Base-by-base conservation (phyloP, 768 basidiomycete genomes). In the Agaricus blazei region DNA sequence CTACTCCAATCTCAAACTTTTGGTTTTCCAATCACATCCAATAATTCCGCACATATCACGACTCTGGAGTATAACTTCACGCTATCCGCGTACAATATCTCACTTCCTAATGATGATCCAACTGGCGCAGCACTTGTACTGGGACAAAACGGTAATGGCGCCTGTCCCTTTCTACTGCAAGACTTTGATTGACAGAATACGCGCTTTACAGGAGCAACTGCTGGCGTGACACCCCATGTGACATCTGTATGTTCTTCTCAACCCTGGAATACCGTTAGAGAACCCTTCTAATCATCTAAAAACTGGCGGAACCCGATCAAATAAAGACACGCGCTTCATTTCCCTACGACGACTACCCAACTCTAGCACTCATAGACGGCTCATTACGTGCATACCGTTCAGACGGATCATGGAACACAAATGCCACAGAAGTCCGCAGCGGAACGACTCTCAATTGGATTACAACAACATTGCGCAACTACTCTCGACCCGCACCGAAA, bases 121-220 rank as follows among this genome's bases (percentile, higher is more conserved):
- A 80, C 76, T 1, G 79, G 79, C 0, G 73, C 64, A 3, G 77
- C 79, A 9, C 62, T 81, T 41, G 79, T 80, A 12, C 67, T 78
- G 12, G 74, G 74, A 9, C 68, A 70, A 52, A 64, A 67, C 38
- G 76, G 75, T 72, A 34, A 19, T 34, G 34, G 59, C 40, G 65
- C 54, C 3, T 6, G 6, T 7, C 23, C 9, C 52, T 14, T 31
- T 24, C 36, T 38, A 11, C 46, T 9, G 28, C 40, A 12, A 46
- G 3, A 23, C 27, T 11, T 19, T 57, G 36, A 44, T 12, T 26
- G 23, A 27, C 34, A 51, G n/a, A 9, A 50, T 43, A 38, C 14
- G 37, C 46, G 49, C 43, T 8, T 9, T 58, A 9, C 51, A 66
- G 77, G 72, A 56, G 70, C 68, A 37, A 72, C 65, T 28, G 52